Evolutionary conservation across 495 filamentous ascomycete species (phyloP).

Genomic region (Talaromyces proteolyticus): DNA sequence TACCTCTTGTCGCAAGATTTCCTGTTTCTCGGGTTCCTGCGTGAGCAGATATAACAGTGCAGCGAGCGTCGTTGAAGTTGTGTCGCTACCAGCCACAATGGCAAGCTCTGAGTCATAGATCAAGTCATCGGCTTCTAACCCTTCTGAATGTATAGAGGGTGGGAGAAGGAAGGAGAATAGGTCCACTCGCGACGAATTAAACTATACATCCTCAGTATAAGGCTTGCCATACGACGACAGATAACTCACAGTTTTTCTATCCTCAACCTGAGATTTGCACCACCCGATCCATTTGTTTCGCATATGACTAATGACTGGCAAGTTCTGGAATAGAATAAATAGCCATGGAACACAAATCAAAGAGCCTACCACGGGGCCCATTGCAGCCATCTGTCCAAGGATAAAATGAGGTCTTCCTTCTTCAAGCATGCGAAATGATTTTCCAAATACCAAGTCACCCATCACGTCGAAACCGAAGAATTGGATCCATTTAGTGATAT

Average conservation of each 20-base stretch:
- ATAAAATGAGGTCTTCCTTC: slow-evolving; percentile 3
- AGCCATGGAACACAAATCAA: slow-evolving; percentile 17
- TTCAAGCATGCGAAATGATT: slow-evolving; percentile 33
- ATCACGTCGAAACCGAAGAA: too few relatives aligned
- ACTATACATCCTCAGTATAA: too few relatives aligned
- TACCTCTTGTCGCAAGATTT: slow-evolving; percentile 14
- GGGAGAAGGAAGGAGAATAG: too few relatives aligned
- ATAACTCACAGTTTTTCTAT: too few relatives aligned
- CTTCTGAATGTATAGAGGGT: too few relatives aligned
- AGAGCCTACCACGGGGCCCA: slow-evolving; percentile 10
- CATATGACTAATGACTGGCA: slow-evolving; percentile 2
- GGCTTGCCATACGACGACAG: too few relatives aligned
- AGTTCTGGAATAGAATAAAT: too few relatives aligned
- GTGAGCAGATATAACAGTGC: slow-evolving; percentile 31
- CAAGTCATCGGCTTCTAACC: background rate
- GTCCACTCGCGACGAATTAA: too few relatives aligned
- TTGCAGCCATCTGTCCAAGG: slow-evolving; percentile 5
- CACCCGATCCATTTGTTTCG: slow-evolving; percentile 10
- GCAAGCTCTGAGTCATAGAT: background rate
- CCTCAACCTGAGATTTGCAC: too few relatives aligned
- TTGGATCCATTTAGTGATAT: too few relatives aligned
- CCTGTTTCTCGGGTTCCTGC: slow-evolving; percentile 12
- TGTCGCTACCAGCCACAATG: slow-evolving; percentile 17
- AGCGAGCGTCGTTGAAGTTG: slow-evolving; percentile 17
- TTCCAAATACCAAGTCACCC: slow-evolving; percentile 33